Conservation (phyloP, 345 rosid genomes). For the Gossypium mustelinum region DNA sequence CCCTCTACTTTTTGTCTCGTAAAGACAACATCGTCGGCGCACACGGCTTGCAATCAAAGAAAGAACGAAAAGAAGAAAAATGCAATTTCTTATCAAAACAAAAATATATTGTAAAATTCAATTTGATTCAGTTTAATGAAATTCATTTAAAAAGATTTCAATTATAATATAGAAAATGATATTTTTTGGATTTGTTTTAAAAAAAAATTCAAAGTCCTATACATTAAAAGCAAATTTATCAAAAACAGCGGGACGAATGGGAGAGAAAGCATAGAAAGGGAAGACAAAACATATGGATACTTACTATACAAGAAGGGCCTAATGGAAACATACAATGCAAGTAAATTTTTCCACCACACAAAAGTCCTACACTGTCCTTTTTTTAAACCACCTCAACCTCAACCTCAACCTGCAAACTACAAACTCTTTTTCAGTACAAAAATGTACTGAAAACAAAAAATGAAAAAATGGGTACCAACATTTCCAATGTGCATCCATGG, state of each 20-base stretch:
- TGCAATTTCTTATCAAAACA: too few species aligned
- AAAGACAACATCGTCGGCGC: not conserved
- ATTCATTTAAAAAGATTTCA: too few species aligned
- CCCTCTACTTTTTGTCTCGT: not conserved
- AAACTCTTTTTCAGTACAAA: constrained; percentile 36
- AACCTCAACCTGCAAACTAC: constrained; percentile 14
- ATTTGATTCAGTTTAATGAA: too few species aligned
- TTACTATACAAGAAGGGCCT: not conserved
- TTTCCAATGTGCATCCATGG: constrained; percentile 36
- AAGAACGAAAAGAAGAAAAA: too few species aligned
- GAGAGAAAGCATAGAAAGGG: not conserved
- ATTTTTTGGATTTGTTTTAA: too few species aligned
- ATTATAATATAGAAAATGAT: too few species aligned
- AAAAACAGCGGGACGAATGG: not conserved
- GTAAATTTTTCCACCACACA: not conserved
- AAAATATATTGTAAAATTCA: too few species aligned
- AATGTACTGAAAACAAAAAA: constrained; percentile 50
- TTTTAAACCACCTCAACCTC: not conserved
- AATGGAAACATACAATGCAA: not conserved
- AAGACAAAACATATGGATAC: not conserved
- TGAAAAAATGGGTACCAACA: constrained; percentile 56
- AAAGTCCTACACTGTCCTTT: not conserved
- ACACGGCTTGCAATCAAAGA: too few species aligned
- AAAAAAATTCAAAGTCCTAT: too few species aligned
- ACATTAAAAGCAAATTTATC: not conserved